phyloP scores from a whole-genome alignment of 208 protist species.

The Angomonas deanei region DNA sequence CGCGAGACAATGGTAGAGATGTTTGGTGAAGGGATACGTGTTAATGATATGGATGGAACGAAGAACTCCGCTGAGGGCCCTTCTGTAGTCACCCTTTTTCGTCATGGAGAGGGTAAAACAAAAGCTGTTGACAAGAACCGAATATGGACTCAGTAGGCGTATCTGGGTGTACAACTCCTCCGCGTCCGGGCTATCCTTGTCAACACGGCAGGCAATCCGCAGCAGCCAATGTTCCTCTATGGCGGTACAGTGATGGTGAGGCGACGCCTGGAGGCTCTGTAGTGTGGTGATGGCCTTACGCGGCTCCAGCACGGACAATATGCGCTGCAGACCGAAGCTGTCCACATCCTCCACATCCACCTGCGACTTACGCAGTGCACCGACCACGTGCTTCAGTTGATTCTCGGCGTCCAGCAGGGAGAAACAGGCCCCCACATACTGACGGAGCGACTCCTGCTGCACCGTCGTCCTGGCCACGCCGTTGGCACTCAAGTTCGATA shows the following conservation, averaged over 20 bases:
- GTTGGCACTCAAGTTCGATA: neutral
- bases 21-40: too few relatives aligned
- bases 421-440: conserved; percentile 54
- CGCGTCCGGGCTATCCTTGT: neutral
- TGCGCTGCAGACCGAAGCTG: conserved; percentile 56
- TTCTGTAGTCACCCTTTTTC: too few relatives aligned
- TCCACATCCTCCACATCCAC: conserved; percentile 54
- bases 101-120: too few relatives aligned
- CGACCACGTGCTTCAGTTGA: conserved; percentile 37
- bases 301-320: conserved; percentile 47
- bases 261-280: neutral
- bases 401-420: conserved; percentile 33
- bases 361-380: conserved; percentile 15
- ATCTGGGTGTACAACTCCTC: neutral
- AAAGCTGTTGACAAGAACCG: neutral
- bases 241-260: neutral
- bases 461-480: neutral
- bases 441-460: conserved; percentile 5
- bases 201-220: neutral
- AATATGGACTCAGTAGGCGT: neutral
- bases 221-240: conserved; percentile 21
- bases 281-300: conserved; percentile 4
- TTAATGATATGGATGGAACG: too few relatives aligned
- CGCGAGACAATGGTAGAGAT: too few relatives aligned
- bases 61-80: too few relatives aligned